Conservation (phyloP, 257 asterid species). For the Ophiorrhiza pumila region DNA sequence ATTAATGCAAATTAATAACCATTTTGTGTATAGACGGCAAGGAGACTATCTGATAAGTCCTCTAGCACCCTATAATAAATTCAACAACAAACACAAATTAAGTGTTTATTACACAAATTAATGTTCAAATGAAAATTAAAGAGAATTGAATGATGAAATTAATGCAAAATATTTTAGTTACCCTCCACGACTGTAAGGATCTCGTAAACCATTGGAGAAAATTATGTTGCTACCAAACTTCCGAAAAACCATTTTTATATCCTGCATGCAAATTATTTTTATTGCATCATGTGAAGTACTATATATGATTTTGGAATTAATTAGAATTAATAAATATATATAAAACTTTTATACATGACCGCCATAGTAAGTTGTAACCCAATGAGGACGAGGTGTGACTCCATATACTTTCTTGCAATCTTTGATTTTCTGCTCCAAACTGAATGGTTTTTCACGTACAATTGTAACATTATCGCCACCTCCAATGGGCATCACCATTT, state of each 20-base stretch:
- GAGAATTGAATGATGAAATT: too few species aligned
- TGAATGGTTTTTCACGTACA: conserved; percentile 31
- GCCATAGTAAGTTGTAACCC: conserved; percentile 36
- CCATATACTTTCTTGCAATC: conserved; percentile 26
- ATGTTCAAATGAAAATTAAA: neutral
- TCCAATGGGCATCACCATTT: conserved; percentile 55
- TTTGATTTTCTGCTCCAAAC: conserved; percentile 13
- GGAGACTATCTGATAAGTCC: conserved; percentile 12
- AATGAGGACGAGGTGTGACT: conserved; percentile 21
- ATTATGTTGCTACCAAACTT: conserved; percentile 55
- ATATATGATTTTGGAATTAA: too few species aligned
- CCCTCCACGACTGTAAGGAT: conserved; percentile 60
- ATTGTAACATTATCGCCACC: conserved; percentile 30
- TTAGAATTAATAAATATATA: neutral
- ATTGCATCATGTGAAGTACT: too few species aligned
- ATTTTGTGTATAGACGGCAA: conserved; percentile 12
- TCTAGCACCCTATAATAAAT: conserved; percentile 17
- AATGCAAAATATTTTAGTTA: too few species aligned
- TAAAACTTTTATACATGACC: conserved; percentile 39
- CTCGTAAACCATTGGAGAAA: conserved; percentile 56
- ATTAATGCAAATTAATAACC: too few species aligned
- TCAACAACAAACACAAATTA: too few species aligned
- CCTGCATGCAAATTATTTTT: too few species aligned
- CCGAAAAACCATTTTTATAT: conserved; percentile 35
- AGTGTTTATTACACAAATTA: neutral